Evolutionary conservation across 768 basidiomycete species (phyloP).

Genomic region (Hygrophorus pudorinus): DNA sequence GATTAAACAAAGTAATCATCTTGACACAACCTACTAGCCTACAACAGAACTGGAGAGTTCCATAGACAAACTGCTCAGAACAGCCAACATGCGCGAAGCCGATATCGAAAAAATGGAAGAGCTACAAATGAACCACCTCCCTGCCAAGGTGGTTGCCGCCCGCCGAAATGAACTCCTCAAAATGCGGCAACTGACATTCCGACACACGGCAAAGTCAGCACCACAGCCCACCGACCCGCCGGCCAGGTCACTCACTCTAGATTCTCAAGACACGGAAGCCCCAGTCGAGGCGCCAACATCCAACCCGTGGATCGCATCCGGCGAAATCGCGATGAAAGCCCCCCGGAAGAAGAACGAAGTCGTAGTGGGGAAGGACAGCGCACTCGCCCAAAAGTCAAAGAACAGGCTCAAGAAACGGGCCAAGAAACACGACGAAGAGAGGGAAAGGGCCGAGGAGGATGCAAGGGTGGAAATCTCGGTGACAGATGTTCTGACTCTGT

Average conservation of each 20-base stretch:
- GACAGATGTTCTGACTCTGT: slow-evolving; percentile 35
- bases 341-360: slow-evolving; percentile 69
- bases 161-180: slow-evolving; percentile 75
- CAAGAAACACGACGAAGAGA: slow-evolving; percentile 46
- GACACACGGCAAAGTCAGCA: slow-evolving; percentile 83
- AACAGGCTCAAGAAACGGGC: slow-evolving; percentile 63
- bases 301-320: slow-evolving; percentile 78
- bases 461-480: slow-evolving; percentile 70
- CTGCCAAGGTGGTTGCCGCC: slow-evolving; percentile 75
- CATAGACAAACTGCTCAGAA: slow-evolving; percentile 69
- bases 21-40: slow-evolving; percentile 38
- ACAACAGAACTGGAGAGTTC: slow-evolving; percentile 78
- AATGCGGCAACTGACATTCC: slow-evolving; percentile 90
- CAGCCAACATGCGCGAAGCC: slow-evolving; percentile 75
- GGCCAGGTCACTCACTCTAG: slow-evolving; percentile 27
- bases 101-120: slow-evolving; percentile 74
- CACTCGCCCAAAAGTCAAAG: slow-evolving; percentile 51
- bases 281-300: slow-evolving; percentile 14
- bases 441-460: slow-evolving; percentile 58
- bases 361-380: slow-evolving; percentile 58
- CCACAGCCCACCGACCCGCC: slow-evolving; percentile 46
- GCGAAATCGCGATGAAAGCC: slow-evolving; percentile 29
- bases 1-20: not conserved
- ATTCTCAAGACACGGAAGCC: slow-evolving; percentile 7
- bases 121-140: slow-evolving; percentile 74